Percentiles rank a stretch among this genome's conserved stretches.
phyloP scores from a whole-genome alignment of 1,284 basidiomycete species.

The Ganoderma lingzhi region DNA sequence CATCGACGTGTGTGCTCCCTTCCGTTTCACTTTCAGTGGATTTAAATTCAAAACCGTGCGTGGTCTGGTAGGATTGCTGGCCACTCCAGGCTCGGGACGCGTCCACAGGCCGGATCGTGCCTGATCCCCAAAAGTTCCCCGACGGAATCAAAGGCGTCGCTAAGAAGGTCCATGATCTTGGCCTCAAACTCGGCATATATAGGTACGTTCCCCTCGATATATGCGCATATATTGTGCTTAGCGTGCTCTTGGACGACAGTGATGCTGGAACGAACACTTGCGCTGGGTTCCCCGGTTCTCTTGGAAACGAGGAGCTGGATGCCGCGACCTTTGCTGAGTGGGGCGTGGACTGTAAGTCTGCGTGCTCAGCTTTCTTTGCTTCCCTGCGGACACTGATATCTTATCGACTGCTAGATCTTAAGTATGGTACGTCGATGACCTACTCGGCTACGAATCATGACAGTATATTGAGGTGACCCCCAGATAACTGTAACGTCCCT shows the following conservation, averaged over 20 bases:
- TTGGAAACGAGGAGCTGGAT: conserved; percentile 57
- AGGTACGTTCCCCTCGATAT: conserved; percentile 40
- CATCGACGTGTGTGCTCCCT: conserved; percentile 51
- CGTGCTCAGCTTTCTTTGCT: neutral
- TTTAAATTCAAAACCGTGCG: neutral
- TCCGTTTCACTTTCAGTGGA: neutral
- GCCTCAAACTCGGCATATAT: conserved; percentile 63
- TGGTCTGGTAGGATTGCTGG: conserved; percentile 58
- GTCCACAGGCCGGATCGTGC: conserved; percentile 52
- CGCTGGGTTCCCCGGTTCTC: conserved; percentile 59
- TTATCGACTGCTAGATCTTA: conserved; percentile 46
- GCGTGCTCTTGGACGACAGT: conserved; percentile 38
- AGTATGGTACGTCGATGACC: conserved; percentile 52
- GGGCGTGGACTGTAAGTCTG: conserved; percentile 58
- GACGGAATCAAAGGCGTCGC: conserved; percentile 58
- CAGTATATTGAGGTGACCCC: neutral
- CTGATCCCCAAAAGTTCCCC: conserved; percentile 61
- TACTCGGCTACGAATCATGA: neutral
- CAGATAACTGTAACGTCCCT: conserved; percentile 66
- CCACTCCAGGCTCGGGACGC: conserved; percentile 50
- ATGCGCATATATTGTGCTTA: neutral
- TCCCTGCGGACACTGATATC: neutral
- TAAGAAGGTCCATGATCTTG: conserved; percentile 54
- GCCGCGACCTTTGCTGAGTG: conserved; percentile 59
- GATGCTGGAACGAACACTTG: conserved; percentile 63